Evolutionary conservation across 2,329 filamentous ascomycete genomes (phyloP).

Genomic region (Ophiostoma perfectum): DNA sequence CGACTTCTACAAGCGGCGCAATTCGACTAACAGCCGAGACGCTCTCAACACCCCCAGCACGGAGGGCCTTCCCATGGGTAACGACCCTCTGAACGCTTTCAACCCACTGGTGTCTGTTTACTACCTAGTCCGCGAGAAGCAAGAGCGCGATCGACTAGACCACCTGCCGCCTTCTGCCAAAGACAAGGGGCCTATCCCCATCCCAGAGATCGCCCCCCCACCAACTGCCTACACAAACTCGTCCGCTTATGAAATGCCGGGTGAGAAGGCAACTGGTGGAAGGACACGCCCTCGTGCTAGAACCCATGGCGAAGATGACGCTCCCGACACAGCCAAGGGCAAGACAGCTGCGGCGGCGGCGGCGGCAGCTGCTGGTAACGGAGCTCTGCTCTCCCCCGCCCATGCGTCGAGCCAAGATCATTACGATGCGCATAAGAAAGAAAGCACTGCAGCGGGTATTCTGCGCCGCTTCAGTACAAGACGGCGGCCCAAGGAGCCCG

Average conservation of each 20-base stretch:
- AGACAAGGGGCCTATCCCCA: conserved; percentile 40
- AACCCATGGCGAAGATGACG: conserved; percentile 92
- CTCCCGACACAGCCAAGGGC: conserved; percentile 56
- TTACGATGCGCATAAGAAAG: conserved; percentile 67
- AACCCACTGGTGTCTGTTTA: conserved; percentile 91
- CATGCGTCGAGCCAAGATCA: conserved; percentile 47
- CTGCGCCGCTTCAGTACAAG: conserved; percentile 88
- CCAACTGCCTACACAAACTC: conserved; percentile 86
- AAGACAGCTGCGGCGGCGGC: conserved; percentile 47
- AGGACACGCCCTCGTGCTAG: conserved; percentile 77
- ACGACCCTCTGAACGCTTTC: conserved; percentile 87
- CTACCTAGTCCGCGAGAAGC: conserved; percentile 91
- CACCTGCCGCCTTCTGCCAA: conserved; percentile 39
- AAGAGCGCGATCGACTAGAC: conserved; percentile 63
- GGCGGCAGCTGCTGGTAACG: conserved; percentile 10
- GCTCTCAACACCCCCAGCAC: conserved; percentile 78
- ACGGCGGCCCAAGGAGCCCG: conserved; percentile 59
- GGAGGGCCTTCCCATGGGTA: conserved; percentile 75
- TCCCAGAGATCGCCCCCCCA: conserved; percentile 74
- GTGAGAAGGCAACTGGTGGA: conserved; percentile 79
- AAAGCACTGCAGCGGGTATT: conserved; percentile 78
- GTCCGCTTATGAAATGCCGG: conserved; percentile 77
- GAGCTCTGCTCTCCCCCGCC: conserved; percentile 36
- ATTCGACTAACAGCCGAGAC: conserved; percentile 82
- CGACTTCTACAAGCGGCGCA: conserved; percentile 93